Evolutionary conservation across 2,329 filamentous ascomycete genomes (phyloP).

Genomic region (Blumeria graminis): DNA sequence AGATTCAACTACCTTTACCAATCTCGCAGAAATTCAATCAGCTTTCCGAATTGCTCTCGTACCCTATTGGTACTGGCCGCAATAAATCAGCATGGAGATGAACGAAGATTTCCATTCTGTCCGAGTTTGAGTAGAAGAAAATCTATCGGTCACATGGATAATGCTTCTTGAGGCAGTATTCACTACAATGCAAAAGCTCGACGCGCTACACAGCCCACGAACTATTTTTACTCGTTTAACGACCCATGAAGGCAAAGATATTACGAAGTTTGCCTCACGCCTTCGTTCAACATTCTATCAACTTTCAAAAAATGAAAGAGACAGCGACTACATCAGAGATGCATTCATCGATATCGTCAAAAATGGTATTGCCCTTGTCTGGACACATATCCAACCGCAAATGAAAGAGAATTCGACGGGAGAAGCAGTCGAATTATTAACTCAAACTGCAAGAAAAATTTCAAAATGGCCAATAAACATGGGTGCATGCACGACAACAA

Average conservation of each 20-base stretch:
- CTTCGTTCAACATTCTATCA: no score
- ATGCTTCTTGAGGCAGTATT: background rate
- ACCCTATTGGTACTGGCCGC: background rate
- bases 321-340: no score
- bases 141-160: background rate
- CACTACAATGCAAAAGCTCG: background rate
- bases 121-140: background rate
- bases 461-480: no score
- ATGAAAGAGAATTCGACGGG: no score
- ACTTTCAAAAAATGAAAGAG: no score
- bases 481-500: no score
- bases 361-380: no score
- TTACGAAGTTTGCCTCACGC: no score
- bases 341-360: no score
- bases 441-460: no score
- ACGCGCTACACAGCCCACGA: background rate
- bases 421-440: no score
- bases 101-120: background rate
- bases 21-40: background rate
- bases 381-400: no score
- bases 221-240: background rate
- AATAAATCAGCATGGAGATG: background rate
- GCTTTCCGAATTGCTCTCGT: background rate
- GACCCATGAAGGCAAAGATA: background rate
- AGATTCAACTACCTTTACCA: background rate